Percentiles rank a stretch among this genome's conserved stretches.
These are phyloP conservation scores for Penicillium brasilianum DNA, from an alignment of 2,329 filamentous ascomycete species.

Conservation along the genomic window DNA sequence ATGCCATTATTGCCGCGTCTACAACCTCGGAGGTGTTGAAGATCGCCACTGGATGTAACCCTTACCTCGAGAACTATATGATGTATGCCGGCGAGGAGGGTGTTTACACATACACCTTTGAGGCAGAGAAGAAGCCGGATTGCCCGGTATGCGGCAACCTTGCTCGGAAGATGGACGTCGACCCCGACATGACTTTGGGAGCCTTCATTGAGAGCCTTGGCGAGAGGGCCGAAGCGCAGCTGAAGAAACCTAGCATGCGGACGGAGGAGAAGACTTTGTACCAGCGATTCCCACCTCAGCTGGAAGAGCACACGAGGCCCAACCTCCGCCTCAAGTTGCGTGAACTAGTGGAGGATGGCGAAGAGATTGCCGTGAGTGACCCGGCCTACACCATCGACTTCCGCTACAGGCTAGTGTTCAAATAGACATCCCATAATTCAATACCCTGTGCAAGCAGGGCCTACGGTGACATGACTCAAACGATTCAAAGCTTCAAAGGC, in stretches of 20 bases:
- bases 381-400: conserved; percentile 81
- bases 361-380: conserved; percentile 91
- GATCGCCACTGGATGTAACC: conserved; percentile 81
- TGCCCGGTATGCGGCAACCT: conserved; percentile 91
- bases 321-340: conserved; percentile 79
- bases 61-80: conserved; percentile 93
- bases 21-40: conserved; percentile 98
- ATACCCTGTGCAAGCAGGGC: neutral
- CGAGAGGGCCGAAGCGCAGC: conserved; percentile 82
- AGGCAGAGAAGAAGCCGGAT: conserved; percentile 90
- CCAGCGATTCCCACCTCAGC: conserved; percentile 78
- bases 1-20: conserved; percentile 91
- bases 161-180: conserved; percentile 74
- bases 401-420: conserved; percentile 62
- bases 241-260: conserved; percentile 90
- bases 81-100: conserved; percentile 97
- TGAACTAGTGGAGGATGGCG: conserved; percentile 78
- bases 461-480: conserved; percentile 12
- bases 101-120: conserved; percentile 97
- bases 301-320: conserved; percentile 82
- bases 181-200: conserved; percentile 73
- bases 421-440: conserved; percentile 17
- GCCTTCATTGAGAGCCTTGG: conserved; percentile 86
- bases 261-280: conserved; percentile 84
- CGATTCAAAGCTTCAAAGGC: conserved; percentile 18